Percentiles rank a stretch among this genome's conserved stretches.
Conservation (phyloP, 2,329 filamentous ascomycete species). For the Claviceps arundinis region DNA sequence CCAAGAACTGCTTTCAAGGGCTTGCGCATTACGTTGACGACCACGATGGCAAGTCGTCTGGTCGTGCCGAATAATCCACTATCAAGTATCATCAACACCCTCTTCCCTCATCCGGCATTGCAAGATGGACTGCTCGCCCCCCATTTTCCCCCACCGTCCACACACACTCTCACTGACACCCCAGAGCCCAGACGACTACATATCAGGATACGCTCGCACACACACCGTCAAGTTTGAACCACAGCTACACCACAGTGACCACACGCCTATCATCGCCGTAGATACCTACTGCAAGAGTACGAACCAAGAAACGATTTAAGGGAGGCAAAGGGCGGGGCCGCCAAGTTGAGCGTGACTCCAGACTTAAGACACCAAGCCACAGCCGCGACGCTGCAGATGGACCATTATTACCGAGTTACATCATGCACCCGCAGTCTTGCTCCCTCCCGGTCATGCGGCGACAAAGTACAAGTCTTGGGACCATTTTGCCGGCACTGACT, state of each 20-base stretch:
- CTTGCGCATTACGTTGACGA: neutral
- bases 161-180: neutral
- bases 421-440: conserved; percentile 14
- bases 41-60: neutral
- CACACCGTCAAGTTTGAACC: neutral
- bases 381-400: conserved; percentile 12
- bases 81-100: neutral
- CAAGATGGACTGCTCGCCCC: neutral
- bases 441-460: conserved; percentile 15
- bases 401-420: conserved; percentile 15
- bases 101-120: neutral
- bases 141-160: neutral
- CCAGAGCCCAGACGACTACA: neutral
- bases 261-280: neutral
- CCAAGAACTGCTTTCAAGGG: neutral
- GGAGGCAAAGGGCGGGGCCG: conserved; percentile 5
- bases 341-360: conserved; percentile 23
- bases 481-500: conserved; percentile 9
- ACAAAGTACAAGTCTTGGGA: conserved; percentile 5
- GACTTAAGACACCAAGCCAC: conserved; percentile 22
- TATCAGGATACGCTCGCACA: neutral
- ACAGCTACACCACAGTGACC: neutral
- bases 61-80: neutral
- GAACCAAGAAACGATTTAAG: neutral
- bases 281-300: neutral